phyloP scores from a whole-genome alignment of 1,284 basidiomycete species.

The Sporisorium scitamineum region DNA sequence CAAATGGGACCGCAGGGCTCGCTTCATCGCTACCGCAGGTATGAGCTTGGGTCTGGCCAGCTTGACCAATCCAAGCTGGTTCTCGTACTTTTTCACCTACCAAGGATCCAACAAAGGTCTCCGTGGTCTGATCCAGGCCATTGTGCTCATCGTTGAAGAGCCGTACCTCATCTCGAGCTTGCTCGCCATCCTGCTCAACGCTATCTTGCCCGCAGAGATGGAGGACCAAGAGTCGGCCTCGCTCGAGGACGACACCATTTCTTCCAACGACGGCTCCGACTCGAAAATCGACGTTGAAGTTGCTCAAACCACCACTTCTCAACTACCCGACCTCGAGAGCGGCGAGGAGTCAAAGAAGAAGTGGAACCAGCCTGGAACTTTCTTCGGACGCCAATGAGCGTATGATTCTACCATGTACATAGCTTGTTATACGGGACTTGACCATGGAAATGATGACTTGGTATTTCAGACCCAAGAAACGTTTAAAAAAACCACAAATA shows the following conservation, averaged over 20 bases:
- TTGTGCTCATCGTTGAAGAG: constrained; percentile 45
- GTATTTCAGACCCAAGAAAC: background rate
- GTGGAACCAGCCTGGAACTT: constrained; percentile 30
- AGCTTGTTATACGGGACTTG: background rate
- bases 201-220: constrained; percentile 25
- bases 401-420: background rate
- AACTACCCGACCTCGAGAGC: constrained; percentile 25
- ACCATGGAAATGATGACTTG: background rate
- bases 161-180: constrained; percentile 44
- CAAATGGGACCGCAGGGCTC: constrained; percentile 40
- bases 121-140: constrained; percentile 37
- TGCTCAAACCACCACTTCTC: background rate
- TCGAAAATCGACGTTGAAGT: constrained; percentile 7
- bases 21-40: constrained; percentile 40
- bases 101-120: constrained; percentile 21
- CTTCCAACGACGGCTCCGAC: constrained; percentile 11
- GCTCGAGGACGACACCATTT: constrained; percentile 13
- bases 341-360: constrained; percentile 10
- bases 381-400: constrained; percentile 19
- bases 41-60: constrained; percentile 35
- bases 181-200: constrained; percentile 37
- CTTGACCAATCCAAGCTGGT: constrained; percentile 37
- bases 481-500: background rate
- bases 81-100: constrained; percentile 47
- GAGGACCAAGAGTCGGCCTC: constrained; percentile 7